Evolutionary conservation across 371 early-diverging fungal genomes (phyloP).

Genomic region (Syncephalastrum racemosum): DNA sequence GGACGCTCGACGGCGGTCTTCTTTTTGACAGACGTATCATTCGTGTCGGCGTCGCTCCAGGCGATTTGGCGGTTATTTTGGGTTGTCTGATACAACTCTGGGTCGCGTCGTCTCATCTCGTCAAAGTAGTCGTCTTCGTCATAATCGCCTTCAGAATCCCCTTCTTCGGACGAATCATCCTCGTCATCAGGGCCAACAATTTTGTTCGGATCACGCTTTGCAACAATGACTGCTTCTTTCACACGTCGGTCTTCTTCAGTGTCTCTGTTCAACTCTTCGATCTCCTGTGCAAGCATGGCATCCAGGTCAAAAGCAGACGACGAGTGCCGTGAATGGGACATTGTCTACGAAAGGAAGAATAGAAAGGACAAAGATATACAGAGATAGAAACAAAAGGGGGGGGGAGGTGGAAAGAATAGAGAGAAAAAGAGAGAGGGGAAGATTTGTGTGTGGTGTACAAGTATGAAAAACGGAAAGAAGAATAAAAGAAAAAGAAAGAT

Average conservation of each 20-base stretch:
- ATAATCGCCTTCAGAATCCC: constrained; percentile 17
- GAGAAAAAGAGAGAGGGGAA: no score
- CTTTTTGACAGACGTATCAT: constrained; percentile 17
- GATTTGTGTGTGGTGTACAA: no score
- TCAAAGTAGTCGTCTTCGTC: constrained; percentile 50
- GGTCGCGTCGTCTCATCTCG: constrained; percentile 48
- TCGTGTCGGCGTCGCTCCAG: constrained; percentile 24
- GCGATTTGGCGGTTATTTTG: constrained; percentile 46
- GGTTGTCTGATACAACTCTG: constrained; percentile 46
- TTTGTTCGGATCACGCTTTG: constrained; percentile 45
- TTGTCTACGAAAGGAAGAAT: neutral
- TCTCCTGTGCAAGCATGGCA: constrained; percentile 43
- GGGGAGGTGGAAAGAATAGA: no score
- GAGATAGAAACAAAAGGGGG: neutral
- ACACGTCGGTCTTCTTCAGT: constrained; percentile 42
- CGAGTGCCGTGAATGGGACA: neutral
- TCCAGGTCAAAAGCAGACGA: constrained; percentile 20
- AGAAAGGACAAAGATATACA: neutral
- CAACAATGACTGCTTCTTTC: constrained; percentile 45
- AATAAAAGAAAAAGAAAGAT: no score
- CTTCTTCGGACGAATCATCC: constrained; percentile 21
- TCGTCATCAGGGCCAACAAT: constrained; percentile 27
- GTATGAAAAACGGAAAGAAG: no score
- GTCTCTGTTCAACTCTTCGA: constrained; percentile 45
- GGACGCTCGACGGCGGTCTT: constrained; percentile 18